Conservation (phyloP, 75 land plant species). For the Ceratopteris richardii region DNA sequence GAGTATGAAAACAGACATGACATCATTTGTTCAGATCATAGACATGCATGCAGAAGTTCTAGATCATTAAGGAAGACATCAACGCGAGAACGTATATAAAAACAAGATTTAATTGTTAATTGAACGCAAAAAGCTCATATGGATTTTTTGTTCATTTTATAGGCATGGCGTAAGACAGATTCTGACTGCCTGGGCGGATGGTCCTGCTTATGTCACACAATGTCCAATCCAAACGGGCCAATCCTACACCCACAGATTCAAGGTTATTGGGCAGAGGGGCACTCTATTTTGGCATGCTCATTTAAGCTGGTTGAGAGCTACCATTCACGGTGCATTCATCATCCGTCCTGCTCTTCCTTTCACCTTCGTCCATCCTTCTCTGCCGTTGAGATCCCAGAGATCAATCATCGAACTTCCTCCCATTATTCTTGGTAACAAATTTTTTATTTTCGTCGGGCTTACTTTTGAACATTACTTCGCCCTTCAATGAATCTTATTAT, state of each 20-base stretch:
- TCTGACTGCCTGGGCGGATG: not conserved
- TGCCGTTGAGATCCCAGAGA: too few relatives aligned
- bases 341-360: conserved; percentile 1
- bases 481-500: not conserved
- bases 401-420: not conserved
- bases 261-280: conserved; percentile 13
- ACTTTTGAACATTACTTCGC: too few relatives aligned
- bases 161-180: conserved; percentile 1
- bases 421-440: not conserved
- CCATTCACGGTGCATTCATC: conserved; percentile 23
- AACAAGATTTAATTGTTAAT: too few relatives aligned
- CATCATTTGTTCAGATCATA: too few relatives aligned
- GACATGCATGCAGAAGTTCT: too few relatives aligned
- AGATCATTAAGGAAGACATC: too few relatives aligned
- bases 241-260: not conserved
- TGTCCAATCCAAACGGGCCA: not conserved
- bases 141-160: too few relatives aligned
- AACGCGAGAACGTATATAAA: too few relatives aligned
- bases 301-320: conserved; percentile 24
- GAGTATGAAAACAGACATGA: too few relatives aligned
- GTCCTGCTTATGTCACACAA: not conserved
- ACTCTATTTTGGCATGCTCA: conserved; percentile 34
- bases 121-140: too few relatives aligned
- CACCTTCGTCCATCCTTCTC: too few relatives aligned
- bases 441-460: not conserved